Conservation (phyloP, 1,284 basidiomycete species). For the Leccinum huronense region DNA sequence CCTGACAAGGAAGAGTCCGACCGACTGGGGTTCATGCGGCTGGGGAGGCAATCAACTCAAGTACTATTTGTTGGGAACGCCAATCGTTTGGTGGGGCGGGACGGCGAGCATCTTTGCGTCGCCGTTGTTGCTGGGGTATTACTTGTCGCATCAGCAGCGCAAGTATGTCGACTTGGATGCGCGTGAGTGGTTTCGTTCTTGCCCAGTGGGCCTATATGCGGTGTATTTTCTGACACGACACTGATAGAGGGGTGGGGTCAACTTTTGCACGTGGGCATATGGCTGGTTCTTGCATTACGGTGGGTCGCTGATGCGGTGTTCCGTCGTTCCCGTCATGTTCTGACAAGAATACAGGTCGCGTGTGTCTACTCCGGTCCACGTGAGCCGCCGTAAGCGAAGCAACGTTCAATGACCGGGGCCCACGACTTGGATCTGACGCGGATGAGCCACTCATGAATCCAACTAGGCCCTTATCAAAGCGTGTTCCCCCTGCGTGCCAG, state of each 20-base stretch:
- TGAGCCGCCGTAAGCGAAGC: neutral
- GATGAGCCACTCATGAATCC: too few relatives aligned
- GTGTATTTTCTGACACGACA: conserved; percentile 13
- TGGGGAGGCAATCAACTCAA: conserved; percentile 84
- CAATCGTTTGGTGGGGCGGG: conserved; percentile 90
- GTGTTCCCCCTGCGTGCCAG: neutral
- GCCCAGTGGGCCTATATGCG: neutral
- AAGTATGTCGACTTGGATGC: conserved; percentile 89
- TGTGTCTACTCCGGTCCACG: neutral
- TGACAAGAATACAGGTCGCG: conserved; percentile 9
- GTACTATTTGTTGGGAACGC: conserved; percentile 93
- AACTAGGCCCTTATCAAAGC: too few relatives aligned
- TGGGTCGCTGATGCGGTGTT: conserved; percentile 40
- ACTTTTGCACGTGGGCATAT: conserved; percentile 88
- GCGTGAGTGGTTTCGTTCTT: conserved; percentile 45
- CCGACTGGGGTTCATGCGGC: conserved; percentile 86
- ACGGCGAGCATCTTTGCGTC: conserved; percentile 66
- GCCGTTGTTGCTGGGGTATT: conserved; percentile 58
- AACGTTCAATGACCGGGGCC: too few relatives aligned
- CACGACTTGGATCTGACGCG: too few relatives aligned
- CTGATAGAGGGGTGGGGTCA: conserved; percentile 83
- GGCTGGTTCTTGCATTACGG: conserved; percentile 94
- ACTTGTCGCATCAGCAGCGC: conserved; percentile 83
- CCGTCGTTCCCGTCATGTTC: neutral
- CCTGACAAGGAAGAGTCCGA: conserved; percentile 92